Evolutionary conservation across 2,329 filamentous ascomycete species (phyloP), one percentile per base, ranked within the genome.

Genomic region (Aspergillus neoniger): DNA sequence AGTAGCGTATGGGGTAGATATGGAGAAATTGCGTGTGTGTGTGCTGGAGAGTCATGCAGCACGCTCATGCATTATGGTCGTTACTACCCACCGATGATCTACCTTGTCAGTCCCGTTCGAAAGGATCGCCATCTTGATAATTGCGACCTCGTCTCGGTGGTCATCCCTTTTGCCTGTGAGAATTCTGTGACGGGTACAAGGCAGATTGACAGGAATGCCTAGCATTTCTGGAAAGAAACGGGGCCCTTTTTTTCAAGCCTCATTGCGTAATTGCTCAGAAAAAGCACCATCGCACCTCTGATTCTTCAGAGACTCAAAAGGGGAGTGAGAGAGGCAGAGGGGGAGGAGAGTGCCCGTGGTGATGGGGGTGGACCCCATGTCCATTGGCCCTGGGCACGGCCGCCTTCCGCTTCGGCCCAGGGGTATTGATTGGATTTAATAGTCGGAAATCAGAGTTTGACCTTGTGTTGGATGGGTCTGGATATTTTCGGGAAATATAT

Each of bases 1-100:
- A 47, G 53, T 55, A 55, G 53, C 41, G 32, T 55, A 55, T 44
- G 52, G 52, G 52, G 52, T 55, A 55, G 41, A 44, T 44, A 50
- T 47, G 53, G 53, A 53, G 36, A 53, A 23, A 19, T 30, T 30
- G 19, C 14, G 32, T n/a, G 25, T 10, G 48, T 9, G 48, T 36
- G n/a, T 19, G 39, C 51, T 14, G 23, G 53, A 36, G 28, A 44
- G 53, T 43, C 53, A 55, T 47, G 41, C 43, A 43, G 14, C n/a
- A 30, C 21, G 23, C 39, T 36, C 23, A 30, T 44, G 23, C 39
- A 47, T 23, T 41, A 43, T 55, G 21, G n/a, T 55, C 39, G 30
- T 17, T 43, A 41, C 53, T 36, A 44, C 39, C 53, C 53, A 47
- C 53, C 25, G n/a, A 25, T 32, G 53, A 47, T 55, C 53, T 32